phyloP scores from a whole-genome alignment of 306 rosid species.

The Phaseolus lunatus region DNA sequence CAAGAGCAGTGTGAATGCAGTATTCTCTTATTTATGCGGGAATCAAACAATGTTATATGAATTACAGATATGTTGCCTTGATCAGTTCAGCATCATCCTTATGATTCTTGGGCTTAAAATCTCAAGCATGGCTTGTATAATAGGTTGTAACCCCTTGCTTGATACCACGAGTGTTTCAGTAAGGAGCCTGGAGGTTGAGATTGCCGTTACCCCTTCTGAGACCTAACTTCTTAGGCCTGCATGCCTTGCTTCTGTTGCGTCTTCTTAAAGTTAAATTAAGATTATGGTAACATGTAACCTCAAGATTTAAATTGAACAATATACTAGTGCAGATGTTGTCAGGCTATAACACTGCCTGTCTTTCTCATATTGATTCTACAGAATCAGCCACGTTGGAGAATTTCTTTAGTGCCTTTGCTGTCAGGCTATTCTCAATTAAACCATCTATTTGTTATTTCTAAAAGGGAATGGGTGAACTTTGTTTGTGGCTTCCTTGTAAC shows the following conservation, averaged over 20 bases:
- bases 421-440: not conserved
- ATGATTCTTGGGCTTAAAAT: not conserved
- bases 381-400: not conserved
- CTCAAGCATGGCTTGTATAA: not conserved
- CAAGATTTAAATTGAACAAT: not conserved
- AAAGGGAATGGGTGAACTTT: conserved; percentile 8
- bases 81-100: not conserved
- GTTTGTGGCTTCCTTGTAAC: conserved; percentile 1
- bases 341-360: no score
- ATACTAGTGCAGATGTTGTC: not conserved
- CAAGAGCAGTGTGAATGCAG: not conserved
- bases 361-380: not conserved
- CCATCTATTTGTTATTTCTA: conserved; percentile 5
- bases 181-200: not conserved
- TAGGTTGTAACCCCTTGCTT: not conserved
- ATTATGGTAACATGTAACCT: not conserved
- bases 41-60: not conserved
- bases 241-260: not conserved
- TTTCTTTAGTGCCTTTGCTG: not conserved
- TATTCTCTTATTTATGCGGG: not conserved
- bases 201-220: not conserved
- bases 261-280: conserved; percentile 5
- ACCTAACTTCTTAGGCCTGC: not conserved
- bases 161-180: not conserved
- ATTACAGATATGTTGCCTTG: not conserved